These are phyloP conservation scores for Fusarium newnesense DNA, from an alignment of 2,329 filamentous ascomycete genomes.

Conservation along the genomic window DNA sequence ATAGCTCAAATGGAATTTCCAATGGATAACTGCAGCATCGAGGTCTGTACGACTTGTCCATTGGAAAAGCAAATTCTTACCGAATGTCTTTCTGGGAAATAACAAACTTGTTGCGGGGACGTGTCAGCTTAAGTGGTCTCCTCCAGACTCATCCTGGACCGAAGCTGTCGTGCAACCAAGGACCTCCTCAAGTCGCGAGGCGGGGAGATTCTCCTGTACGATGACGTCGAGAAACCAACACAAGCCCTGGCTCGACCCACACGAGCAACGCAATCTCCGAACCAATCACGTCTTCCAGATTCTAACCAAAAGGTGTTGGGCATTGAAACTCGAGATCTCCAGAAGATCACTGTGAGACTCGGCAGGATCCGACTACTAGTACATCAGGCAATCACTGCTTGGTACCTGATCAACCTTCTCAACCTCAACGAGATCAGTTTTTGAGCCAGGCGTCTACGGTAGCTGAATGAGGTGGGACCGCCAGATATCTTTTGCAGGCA, in stretches of 20 bases:
- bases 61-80: not conserved
- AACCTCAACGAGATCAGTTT: not conserved
- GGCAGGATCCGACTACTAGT: constrained; percentile 22
- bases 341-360: constrained; percentile 37
- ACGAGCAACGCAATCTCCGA: not conserved
- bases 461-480: not conserved
- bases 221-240: constrained; percentile 39
- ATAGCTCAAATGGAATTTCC: not conserved
- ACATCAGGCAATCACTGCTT: constrained; percentile 31
- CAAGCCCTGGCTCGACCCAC: constrained; percentile 23
- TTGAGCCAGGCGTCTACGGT: not conserved
- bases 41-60: not conserved
- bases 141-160: constrained; percentile 16
- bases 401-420: constrained; percentile 26
- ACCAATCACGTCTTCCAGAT: constrained; percentile 19
- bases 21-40: constrained; percentile 6
- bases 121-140: not conserved
- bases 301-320: not conserved
- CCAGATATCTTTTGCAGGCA: not conserved
- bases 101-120: constrained; percentile 4
- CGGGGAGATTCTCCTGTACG: constrained; percentile 26
- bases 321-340: constrained; percentile 22
- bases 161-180: constrained; percentile 29
- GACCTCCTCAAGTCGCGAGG: constrained; percentile 29
- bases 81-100: not conserved